A percentile compares a stretch with the other conserved stretches of the same genome.
phyloP scores from a whole-genome alignment of 495 filamentous ascomycete genomes.

The Xylaria curta region DNA sequence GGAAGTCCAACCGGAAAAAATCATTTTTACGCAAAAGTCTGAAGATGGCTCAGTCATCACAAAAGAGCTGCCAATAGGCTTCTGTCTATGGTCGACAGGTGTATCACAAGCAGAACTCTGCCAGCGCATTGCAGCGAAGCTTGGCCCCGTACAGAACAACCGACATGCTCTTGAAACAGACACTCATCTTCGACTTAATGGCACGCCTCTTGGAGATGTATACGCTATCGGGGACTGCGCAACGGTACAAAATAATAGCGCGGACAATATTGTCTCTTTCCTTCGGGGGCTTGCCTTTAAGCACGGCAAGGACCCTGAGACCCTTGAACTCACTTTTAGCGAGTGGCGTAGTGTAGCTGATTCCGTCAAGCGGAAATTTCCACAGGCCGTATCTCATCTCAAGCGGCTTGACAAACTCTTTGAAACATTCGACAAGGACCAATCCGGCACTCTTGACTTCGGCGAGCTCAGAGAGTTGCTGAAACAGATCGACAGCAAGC shows the following conservation, averaged over 20 bases:
- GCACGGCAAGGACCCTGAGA: conserved; percentile 84
- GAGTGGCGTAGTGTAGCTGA: conserved; percentile 88
- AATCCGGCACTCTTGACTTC: conserved; percentile 91
- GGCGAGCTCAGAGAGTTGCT: conserved; percentile 88
- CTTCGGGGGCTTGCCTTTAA: conserved; percentile 91
- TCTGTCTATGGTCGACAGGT: conserved; percentile 98
- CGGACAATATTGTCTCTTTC: conserved; percentile 85
- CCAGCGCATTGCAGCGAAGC: conserved; percentile 71
- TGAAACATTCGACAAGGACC: conserved; percentile 88
- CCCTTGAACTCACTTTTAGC: conserved; percentile 77
- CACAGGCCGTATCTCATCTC: conserved; percentile 90
- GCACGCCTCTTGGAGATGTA: conserved; percentile 91
- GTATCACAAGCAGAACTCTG: conserved; percentile 86
- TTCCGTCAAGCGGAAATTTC: conserved; percentile 86
- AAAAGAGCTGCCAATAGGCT: conserved; percentile 94
- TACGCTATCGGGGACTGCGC: conserved; percentile 98
- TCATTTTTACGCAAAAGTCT: conserved; percentile 83
- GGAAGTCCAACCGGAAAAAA: conserved; percentile 81
- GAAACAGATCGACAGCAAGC: conserved; percentile 86
- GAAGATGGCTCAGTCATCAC: conserved; percentile 74
- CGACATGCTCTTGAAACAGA: conserved; percentile 94
- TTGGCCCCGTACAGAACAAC: conserved; percentile 81
- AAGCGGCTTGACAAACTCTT: conserved; percentile 89
- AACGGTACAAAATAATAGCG: conserved; percentile 95
- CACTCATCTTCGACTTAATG: conserved; percentile 88